A percentile compares a stretch with the other conserved stretches of the same genome.
These are phyloP conservation scores for Fusarium palustre DNA, from an alignment of 2,329 filamentous ascomycete genomes.

Conservation along the genomic window DNA sequence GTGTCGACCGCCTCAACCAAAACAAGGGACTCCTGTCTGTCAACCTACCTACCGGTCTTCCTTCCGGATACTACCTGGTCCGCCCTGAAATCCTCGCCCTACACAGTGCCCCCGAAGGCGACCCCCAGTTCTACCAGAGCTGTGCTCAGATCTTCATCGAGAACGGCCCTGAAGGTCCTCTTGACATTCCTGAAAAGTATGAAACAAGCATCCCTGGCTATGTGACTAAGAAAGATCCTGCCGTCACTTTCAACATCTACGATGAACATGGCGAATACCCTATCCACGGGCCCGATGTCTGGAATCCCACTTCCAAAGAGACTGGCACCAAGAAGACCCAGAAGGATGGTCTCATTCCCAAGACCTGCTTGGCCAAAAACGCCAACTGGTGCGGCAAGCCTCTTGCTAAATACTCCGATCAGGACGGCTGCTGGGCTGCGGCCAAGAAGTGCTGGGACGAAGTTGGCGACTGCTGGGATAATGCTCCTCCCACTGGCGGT, in stretches of 20 bases:
- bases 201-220: conserved; percentile 76
- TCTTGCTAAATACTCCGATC: conserved; percentile 65
- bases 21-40: conserved; percentile 74
- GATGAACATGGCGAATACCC: conserved; percentile 58
- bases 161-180: conserved; percentile 57
- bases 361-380: conserved; percentile 71
- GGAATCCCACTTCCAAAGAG: conserved; percentile 52
- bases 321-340: conserved; percentile 39
- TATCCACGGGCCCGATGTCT: conserved; percentile 68
- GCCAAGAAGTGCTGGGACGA: conserved; percentile 70
- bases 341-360: conserved; percentile 64
- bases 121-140: conserved; percentile 79
- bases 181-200: conserved; percentile 60
- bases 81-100: conserved; percentile 77
- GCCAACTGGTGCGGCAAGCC: conserved; percentile 79
- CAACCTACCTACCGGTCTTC: conserved; percentile 69
- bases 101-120: conserved; percentile 67
- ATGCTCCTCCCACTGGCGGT: conserved; percentile 68
- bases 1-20: conserved; percentile 74
- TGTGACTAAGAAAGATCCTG: conserved; percentile 64
- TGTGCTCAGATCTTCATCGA: conserved; percentile 78
- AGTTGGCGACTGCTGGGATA: conserved; percentile 67
- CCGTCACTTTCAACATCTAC: conserved; percentile 75
- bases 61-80: conserved; percentile 76
- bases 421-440: conserved; percentile 70